Percentiles rank a stretch among this genome's conserved stretches.
Conservation (phyloP, 2,329 filamentous ascomycete genomes). For the Lachnellula suecica region DNA sequence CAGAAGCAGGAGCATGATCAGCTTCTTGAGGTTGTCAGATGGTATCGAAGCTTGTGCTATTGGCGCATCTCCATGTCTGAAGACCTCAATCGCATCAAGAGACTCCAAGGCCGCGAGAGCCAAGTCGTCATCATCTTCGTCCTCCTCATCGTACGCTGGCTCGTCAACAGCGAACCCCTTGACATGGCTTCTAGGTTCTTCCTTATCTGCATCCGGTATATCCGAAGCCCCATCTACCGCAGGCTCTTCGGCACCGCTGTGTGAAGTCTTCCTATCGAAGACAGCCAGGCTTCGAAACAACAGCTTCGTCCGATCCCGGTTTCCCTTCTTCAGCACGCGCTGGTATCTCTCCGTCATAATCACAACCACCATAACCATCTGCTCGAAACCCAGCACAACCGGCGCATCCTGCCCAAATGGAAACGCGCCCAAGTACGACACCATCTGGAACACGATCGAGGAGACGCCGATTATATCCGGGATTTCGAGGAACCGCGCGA, state of each 20-base stretch:
- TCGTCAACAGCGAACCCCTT: constrained; percentile 42
- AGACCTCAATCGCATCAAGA: constrained; percentile 62
- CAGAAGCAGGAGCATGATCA: constrained; percentile 69
- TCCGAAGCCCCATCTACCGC: constrained; percentile 24
- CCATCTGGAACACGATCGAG: constrained; percentile 69
- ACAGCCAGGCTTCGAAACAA: constrained; percentile 72
- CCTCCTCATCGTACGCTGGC: constrained; percentile 40
- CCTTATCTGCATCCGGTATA: constrained; percentile 43
- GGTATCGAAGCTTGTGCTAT: constrained; percentile 69
- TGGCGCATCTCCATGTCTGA: constrained; percentile 50
- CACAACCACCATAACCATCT: constrained; percentile 70
- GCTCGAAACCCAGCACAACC: constrained; percentile 66
- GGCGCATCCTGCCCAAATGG: constrained; percentile 72
- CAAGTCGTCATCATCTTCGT: constrained; percentile 57
- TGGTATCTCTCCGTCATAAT: constrained; percentile 71
- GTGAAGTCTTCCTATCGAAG: constrained; percentile 56
- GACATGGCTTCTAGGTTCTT: constrained; percentile 17
- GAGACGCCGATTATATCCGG: constrained; percentile 68
- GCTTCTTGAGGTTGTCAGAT: constrained; percentile 68
- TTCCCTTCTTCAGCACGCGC: constrained; percentile 58
- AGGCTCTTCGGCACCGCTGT: constrained; percentile 16
- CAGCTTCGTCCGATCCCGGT: constrained; percentile 59
- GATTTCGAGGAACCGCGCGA: constrained; percentile 71
- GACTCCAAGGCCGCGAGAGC: constrained; percentile 68
- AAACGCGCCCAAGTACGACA: constrained; percentile 70